Conservation (phyloP, 495 filamentous ascomycete genomes). For the Geopyxis carbonaria region DNA sequence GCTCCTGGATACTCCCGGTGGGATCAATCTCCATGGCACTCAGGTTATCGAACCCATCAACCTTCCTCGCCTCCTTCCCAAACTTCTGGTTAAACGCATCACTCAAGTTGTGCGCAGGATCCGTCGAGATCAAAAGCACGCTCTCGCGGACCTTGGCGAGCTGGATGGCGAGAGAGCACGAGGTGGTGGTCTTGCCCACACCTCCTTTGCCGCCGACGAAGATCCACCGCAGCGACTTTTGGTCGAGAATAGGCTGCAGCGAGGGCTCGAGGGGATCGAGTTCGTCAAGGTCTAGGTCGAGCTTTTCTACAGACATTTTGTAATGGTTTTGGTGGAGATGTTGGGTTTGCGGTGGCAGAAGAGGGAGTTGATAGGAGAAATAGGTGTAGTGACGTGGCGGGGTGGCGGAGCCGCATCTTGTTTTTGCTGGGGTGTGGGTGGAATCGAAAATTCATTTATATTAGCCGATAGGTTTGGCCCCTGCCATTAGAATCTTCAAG, state of each 20-base stretch:
- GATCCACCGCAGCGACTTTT: slow-evolving; percentile 92
- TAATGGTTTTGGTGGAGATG: slow-evolving; percentile 6
- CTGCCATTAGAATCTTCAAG: too few species aligned
- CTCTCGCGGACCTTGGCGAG: slow-evolving; percentile 91
- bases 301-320: slow-evolving; percentile 8
- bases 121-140: slow-evolving; percentile 93
- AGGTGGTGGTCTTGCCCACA: slow-evolving; percentile 98
- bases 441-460: too few species aligned
- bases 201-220: slow-evolving; percentile 98
- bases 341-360: not conserved
- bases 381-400: too few species aligned
- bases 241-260: slow-evolving; percentile 84
- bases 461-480: too few species aligned
- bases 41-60: slow-evolving; percentile 83
- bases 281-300: slow-evolving; percentile 53
- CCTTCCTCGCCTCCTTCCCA: slow-evolving; percentile 86
- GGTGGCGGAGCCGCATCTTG: too few species aligned
- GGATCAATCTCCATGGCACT: slow-evolving; percentile 99
- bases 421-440: too few species aligned
- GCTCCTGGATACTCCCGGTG: slow-evolving; percentile 91
- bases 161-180: slow-evolving; percentile 93
- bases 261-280: slow-evolving; percentile 72
- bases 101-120: slow-evolving; percentile 94
- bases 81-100: slow-evolving; percentile 99
- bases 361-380: too few species aligned